Evolutionary conservation across 2,329 filamentous ascomycete species (phyloP).

Genomic region (Neurospora sp.): DNA sequence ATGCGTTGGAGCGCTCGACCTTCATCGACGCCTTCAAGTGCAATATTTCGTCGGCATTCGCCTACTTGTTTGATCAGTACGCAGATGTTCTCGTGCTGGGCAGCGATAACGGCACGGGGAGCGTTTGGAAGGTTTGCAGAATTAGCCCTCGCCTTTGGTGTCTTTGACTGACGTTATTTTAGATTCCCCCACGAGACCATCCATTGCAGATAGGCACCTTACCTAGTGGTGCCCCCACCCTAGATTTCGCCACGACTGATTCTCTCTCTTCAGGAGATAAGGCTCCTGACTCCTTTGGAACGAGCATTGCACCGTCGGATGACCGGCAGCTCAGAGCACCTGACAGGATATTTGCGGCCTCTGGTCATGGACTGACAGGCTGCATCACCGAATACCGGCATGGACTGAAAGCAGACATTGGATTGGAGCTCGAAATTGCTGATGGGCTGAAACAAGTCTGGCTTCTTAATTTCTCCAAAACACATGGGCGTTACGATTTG

Average conservation of each 20-base stretch:
- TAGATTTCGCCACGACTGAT: conserved; percentile 44
- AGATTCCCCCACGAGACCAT: conserved; percentile 46
- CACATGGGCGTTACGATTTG: conserved; percentile 25
- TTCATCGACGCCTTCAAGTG: conserved; percentile 58
- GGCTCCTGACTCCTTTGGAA: conserved; percentile 8
- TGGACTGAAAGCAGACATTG: conserved; percentile 61
- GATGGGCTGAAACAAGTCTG: conserved; percentile 42
- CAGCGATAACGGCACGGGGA: conserved; percentile 69
- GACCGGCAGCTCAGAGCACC: conserved; percentile 34
- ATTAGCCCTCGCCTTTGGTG: neutral
- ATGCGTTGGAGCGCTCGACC: conserved; percentile 43
- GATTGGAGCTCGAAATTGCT: conserved; percentile 43
- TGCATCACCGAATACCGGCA: conserved; percentile 59
- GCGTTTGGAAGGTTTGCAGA: conserved; percentile 54
- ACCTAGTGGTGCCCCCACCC: conserved; percentile 51
- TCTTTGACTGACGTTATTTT: conserved; percentile 5
- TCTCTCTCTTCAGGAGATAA: conserved; percentile 23
- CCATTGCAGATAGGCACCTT: conserved; percentile 50
- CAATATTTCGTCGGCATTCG: conserved; percentile 74
- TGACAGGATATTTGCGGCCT: conserved; percentile 58
- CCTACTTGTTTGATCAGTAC: conserved; percentile 57
- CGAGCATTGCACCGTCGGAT: conserved; percentile 12
- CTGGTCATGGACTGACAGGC: conserved; percentile 52
- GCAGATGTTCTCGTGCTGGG: conserved; percentile 73
- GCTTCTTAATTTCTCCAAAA: conserved; percentile 32